Evolutionary conservation across 2,329 filamentous ascomycete genomes (phyloP).

Genomic region (Apiospora aurea): DNA sequence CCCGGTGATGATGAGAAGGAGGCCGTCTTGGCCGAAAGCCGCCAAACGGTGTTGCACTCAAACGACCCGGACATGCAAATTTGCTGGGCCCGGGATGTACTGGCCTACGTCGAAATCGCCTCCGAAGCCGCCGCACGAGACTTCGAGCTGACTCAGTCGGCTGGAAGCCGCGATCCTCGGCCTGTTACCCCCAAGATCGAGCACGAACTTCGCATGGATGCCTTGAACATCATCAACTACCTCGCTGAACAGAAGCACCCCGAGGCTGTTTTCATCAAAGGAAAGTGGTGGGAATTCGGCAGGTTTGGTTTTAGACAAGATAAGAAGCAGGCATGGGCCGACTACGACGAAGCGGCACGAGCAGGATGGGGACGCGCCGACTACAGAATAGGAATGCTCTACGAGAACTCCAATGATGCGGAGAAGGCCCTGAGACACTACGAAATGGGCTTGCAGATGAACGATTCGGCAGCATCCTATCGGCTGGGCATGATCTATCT

Average conservation of each 20-base stretch:
- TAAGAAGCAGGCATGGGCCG: slow-evolving; percentile 91
- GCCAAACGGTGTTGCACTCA: slow-evolving; percentile 84
- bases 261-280: slow-evolving; percentile 90
- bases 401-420: slow-evolving; percentile 92
- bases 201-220: slow-evolving; percentile 86
- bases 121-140: slow-evolving; percentile 79
- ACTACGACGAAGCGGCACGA: slow-evolving; percentile 68
- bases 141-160: slow-evolving; percentile 44
- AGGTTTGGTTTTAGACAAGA: slow-evolving; percentile 91
- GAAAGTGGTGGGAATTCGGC: slow-evolving; percentile 98
- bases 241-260: slow-evolving; percentile 91
- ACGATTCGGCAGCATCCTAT: slow-evolving; percentile 86
- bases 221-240: slow-evolving; percentile 90
- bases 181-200: slow-evolving; percentile 85
- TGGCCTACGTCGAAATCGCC: slow-evolving; percentile 86
- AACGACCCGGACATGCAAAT: slow-evolving; percentile 97
- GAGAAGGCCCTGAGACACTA: slow-evolving; percentile 93
- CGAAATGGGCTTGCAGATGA: slow-evolving; percentile 76
- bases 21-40: slow-evolving; percentile 83
- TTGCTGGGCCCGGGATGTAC: slow-evolving; percentile 92
- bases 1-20: slow-evolving; percentile 95
- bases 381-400: slow-evolving; percentile 98
- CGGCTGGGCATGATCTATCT: slow-evolving; percentile 97
- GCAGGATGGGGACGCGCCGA: slow-evolving; percentile 91
- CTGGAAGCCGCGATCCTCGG: slow-evolving; percentile 55